These are phyloP conservation scores for Paraphaeosphaeria minitans DNA, from an alignment of 2,329 filamentous ascomycete species.

Conservation along the genomic window DNA sequence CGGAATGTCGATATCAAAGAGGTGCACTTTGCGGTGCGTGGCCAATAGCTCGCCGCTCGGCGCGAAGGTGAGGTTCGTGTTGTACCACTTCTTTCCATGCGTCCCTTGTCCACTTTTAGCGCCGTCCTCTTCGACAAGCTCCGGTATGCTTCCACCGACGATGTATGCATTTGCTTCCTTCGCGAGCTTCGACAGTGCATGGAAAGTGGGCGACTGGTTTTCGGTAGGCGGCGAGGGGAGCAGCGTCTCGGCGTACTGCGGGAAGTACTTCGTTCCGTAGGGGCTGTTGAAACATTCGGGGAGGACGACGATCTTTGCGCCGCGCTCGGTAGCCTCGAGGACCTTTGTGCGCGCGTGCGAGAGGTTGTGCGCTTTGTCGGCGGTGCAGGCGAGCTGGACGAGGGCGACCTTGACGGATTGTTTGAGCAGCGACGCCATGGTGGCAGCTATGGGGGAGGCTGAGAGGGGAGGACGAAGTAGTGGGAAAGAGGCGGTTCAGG, in stretches of 20 bases:
- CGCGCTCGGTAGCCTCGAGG: constrained; percentile 73
- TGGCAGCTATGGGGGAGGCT: not conserved
- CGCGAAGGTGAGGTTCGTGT: constrained; percentile 84
- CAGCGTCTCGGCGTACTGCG: constrained; percentile 89
- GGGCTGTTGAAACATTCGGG: constrained; percentile 99
- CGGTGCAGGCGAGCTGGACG: constrained; percentile 56
- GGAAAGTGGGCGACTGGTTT: constrained; percentile 79
- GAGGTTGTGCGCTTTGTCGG: constrained; percentile 87
- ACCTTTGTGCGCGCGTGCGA: constrained; percentile 80
- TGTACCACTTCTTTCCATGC: constrained; percentile 73
- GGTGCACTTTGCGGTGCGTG: constrained; percentile 89
- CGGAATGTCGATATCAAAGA: constrained; percentile 98
- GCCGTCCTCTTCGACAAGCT: constrained; percentile 64
- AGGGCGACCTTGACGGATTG: constrained; percentile 47
- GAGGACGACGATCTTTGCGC: constrained; percentile 86
- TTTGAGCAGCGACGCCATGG: constrained; percentile 41
- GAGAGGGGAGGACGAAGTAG: not conserved
- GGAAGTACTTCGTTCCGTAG: constrained; percentile 90
- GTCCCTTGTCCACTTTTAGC: constrained; percentile 2
- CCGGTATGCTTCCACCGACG: constrained; percentile 90
- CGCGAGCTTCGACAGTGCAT: constrained; percentile 81
- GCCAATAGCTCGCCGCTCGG: constrained; percentile 80
- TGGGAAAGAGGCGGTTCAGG: not conserved
- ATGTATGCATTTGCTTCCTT: constrained; percentile 79
- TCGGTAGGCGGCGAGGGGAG: constrained; percentile 73